Conservation (phyloP, 2,329 filamentous ascomycete species). For the Shiraia sp. region DNA sequence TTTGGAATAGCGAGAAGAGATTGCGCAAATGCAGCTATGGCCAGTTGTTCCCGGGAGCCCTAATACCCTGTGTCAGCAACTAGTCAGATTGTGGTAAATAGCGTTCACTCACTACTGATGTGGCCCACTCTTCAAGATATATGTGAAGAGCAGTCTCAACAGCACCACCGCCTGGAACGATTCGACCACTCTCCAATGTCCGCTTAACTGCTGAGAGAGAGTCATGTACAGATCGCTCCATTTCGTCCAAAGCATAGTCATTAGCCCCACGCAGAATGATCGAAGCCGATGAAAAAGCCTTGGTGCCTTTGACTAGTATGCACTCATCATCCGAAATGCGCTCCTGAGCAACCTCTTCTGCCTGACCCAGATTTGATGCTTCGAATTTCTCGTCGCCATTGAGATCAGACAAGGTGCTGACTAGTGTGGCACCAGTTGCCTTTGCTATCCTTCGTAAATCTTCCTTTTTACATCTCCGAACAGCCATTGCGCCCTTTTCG, state of each 20-base stretch:
- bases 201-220: conserved; percentile 96
- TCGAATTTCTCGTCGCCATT: conserved; percentile 99
- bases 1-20: conserved; percentile 93
- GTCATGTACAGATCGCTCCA: conserved; percentile 98
- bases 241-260: conserved; percentile 96
- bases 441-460: conserved; percentile 93
- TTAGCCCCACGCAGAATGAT: conserved; percentile 95
- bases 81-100: not conserved
- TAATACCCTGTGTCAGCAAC: conserved; percentile 24
- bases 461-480: conserved; percentile 97
- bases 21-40: conserved; percentile 96
- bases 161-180: conserved; percentile 93
- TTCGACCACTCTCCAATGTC: conserved; percentile 92
- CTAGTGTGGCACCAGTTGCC: conserved; percentile 89
- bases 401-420: conserved; percentile 91
- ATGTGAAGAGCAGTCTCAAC: conserved; percentile 99
- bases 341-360: conserved; percentile 97
- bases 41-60: conserved; percentile 93
- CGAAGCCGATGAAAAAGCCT: conserved; percentile 89
- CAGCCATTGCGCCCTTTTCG: conserved; percentile 93
- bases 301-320: conserved; percentile 94
- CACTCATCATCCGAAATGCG: conserved; percentile 98
- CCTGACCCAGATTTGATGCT: conserved; percentile 81
- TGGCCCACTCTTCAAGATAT: conserved; percentile 97
- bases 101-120: conserved; percentile 72